These are phyloP conservation scores for Epicoccum sorghinum DNA, from an alignment of 2,329 filamentous ascomycete genomes.

Conservation along the genomic window DNA sequence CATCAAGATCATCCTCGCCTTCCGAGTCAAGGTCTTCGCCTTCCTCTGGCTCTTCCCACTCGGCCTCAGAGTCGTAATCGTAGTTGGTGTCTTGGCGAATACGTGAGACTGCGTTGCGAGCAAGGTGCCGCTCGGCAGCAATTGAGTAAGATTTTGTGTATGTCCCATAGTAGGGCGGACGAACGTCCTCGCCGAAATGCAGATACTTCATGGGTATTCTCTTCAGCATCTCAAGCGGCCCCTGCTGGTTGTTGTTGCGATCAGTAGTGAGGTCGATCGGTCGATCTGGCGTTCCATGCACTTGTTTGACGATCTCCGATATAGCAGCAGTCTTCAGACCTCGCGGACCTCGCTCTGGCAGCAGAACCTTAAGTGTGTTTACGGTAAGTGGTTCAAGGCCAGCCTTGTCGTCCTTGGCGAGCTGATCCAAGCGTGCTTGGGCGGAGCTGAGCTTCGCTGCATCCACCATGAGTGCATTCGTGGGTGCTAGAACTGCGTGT, in stretches of 20 bases:
- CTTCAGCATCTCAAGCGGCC: constrained; percentile 54
- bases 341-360: constrained; percentile 21
- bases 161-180: constrained; percentile 74
- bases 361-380: constrained; percentile 25
- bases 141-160: constrained; percentile 65
- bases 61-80: constrained; percentile 83
- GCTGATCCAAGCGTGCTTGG: constrained; percentile 33
- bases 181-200: constrained; percentile 66
- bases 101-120: constrained; percentile 61
- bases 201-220: constrained; percentile 68
- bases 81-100: constrained; percentile 72
- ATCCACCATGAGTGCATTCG: constrained; percentile 47
- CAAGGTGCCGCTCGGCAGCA: constrained; percentile 53
- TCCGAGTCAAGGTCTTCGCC: constrained; percentile 70
- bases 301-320: constrained; percentile 50
- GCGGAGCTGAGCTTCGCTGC: constrained; percentile 36
- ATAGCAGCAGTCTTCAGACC: constrained; percentile 32
- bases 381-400: constrained; percentile 21
- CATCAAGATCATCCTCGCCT: constrained; percentile 70
- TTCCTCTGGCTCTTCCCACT: constrained; percentile 81
- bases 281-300: constrained; percentile 51
- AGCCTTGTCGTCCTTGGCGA: constrained; percentile 25
- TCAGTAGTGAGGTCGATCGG: constrained; percentile 53
- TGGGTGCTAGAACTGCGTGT: constrained; percentile 71
- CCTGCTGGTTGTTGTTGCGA: constrained; percentile 21